phyloP scores from a whole-genome alignment of 140 eudicot genomes.

The Bidens hawaiensis region DNA sequence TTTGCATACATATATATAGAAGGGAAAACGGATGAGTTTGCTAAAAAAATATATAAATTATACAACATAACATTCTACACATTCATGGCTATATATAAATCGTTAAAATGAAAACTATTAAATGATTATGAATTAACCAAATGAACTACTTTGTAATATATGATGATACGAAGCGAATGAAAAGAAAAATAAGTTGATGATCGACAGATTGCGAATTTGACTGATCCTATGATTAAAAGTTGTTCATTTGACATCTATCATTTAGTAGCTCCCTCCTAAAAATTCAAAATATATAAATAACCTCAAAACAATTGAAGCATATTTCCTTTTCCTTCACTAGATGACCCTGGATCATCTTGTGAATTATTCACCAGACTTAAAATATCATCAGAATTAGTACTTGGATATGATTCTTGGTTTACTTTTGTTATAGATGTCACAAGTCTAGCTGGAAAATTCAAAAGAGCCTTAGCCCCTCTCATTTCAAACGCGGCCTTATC shows the following conservation, averaged over 20 bases:
- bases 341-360: constrained; percentile 20
- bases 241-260: neutral
- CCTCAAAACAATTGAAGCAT: constrained; percentile 31
- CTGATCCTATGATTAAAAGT: neutral
- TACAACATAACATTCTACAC: too few species aligned
- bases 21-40: too few species aligned
- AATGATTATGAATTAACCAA: neutral
- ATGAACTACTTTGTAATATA: neutral
- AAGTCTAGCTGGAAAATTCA: constrained; percentile 52
- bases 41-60: too few species aligned
- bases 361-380: constrained; percentile 5
- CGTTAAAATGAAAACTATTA: too few species aligned
- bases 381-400: constrained; percentile 14
- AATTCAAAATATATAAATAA: neutral
- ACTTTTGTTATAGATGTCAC: constrained; percentile 23
- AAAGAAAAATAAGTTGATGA: too few species aligned
- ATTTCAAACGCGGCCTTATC: constrained; percentile 66
- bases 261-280: neutral
- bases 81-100: too few species aligned
- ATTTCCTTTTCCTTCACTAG: constrained; percentile 21
- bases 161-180: too few species aligned
- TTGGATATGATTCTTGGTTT: constrained; percentile 23
- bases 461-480: constrained; percentile 73
- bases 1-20: too few species aligned
- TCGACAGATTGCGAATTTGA: too few species aligned